A percentile compares a stretch with the other conserved stretches of the same genome.
Conservation (phyloP, 352 stramenopile species). For the Phytophthora europaea region DNA sequence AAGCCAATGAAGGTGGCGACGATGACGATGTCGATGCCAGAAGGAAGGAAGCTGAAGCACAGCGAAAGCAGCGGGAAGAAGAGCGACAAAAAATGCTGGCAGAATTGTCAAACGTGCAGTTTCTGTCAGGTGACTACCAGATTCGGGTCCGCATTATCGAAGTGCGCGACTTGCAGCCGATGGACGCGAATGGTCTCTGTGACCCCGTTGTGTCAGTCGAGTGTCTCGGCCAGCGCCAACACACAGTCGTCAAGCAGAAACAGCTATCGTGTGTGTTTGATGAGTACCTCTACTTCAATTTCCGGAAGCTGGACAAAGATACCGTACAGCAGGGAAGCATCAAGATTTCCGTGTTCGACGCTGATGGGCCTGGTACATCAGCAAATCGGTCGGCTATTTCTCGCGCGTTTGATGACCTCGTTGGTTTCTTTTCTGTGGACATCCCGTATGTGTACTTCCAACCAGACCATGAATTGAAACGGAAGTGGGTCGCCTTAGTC, state of each 20-base stretch:
- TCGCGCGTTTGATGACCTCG: slow-evolving; percentile 74
- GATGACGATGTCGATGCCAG: slow-evolving; percentile 46
- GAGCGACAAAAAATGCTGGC: slow-evolving; percentile 81
- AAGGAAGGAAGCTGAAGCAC: slow-evolving; percentile 56
- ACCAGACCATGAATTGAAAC: slow-evolving; percentile 88
- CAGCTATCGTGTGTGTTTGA: slow-evolving; percentile 92
- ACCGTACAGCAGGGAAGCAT: slow-evolving; percentile 78
- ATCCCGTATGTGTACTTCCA: slow-evolving; percentile 89
- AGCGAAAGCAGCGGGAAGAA: slow-evolving; percentile 73
- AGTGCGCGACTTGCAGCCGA: slow-evolving; percentile 90
- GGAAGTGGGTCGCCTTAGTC: slow-evolving; percentile 92
- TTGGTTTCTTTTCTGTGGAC: slow-evolving; percentile 90
- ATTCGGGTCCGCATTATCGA: slow-evolving; percentile 91
- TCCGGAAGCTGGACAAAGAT: slow-evolving; percentile 82
- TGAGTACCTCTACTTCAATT: slow-evolving; percentile 92
- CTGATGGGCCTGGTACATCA: slow-evolving; percentile 54
- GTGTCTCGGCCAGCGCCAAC: slow-evolving; percentile 82
- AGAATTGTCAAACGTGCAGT: slow-evolving; percentile 79
- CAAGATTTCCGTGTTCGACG: slow-evolving; percentile 88
- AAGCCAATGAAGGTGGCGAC: slow-evolving; percentile 41
- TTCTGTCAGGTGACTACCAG: slow-evolving; percentile 88
- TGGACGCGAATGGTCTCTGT: slow-evolving; percentile 86
- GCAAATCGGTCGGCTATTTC: slow-evolving; percentile 40
- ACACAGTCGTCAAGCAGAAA: slow-evolving; percentile 87
- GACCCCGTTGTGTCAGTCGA: slow-evolving; percentile 92